These are phyloP conservation scores for Ogataea pilisensis DNA, from an alignment of 805 yeast genomes.

Conservation along the genomic window DNA sequence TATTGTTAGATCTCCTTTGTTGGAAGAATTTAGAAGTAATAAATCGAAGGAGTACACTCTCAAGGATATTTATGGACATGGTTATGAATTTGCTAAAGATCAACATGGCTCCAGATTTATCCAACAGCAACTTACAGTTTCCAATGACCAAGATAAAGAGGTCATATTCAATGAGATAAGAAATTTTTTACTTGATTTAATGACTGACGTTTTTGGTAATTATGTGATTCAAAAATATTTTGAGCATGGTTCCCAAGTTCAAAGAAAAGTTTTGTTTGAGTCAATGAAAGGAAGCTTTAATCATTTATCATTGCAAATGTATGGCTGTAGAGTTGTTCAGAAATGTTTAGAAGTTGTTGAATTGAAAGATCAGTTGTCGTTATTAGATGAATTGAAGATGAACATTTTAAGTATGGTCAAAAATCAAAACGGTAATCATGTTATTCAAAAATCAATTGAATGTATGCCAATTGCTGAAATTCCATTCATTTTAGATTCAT, in stretches of 20 bases:
- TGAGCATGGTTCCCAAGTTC: conserved; percentile 73
- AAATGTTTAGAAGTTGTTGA: conserved; percentile 77
- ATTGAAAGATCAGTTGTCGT: conserved; percentile 56
- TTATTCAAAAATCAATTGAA: conserved; percentile 92
- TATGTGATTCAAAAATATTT: conserved; percentile 93
- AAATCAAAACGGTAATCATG: conserved; percentile 98
- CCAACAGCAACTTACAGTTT: conserved; percentile 74
- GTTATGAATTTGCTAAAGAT: conserved; percentile 87
- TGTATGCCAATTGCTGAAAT: conserved; percentile 67
- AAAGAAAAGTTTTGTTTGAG: conserved; percentile 62
- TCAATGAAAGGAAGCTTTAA: conserved; percentile 73
- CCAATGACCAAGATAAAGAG: conserved; percentile 67
- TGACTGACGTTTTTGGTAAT: conserved; percentile 97
- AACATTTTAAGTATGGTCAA: conserved; percentile 68
- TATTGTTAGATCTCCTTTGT: conserved; percentile 68
- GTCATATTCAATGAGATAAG: conserved; percentile 80
- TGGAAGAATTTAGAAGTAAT: conserved; percentile 80
- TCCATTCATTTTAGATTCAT: conserved; percentile 67
- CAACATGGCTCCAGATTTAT: conserved; percentile 97
- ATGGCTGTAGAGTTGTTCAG: conserved; percentile 97
- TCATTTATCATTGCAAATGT: conserved; percentile 84
- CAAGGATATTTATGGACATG: conserved; percentile 78
- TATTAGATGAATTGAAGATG: conserved; percentile 64
- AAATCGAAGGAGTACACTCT: conserved; percentile 56
- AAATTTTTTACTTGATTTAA: conserved; percentile 66